Evolutionary conservation across 2,329 filamentous ascomycete species (phyloP).

Genomic region (Pyrenochaeta sp.): DNA sequence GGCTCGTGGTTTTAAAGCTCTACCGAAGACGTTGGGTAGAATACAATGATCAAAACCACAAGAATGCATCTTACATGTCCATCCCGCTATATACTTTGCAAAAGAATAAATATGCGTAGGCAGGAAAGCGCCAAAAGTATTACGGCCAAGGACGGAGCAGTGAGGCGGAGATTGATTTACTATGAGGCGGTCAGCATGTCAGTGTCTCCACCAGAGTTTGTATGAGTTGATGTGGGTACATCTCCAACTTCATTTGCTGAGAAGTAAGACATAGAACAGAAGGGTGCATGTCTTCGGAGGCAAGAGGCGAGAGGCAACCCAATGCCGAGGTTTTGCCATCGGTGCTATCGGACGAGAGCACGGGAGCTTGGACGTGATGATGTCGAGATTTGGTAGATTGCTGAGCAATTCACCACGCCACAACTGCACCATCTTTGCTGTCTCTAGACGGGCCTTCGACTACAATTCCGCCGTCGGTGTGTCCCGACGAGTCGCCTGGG

Average conservation of each 20-base stretch:
- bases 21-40: no score
- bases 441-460: conserved; percentile 17
- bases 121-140: conserved; percentile 56
- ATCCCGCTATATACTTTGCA: no score
- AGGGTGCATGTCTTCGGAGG: neutral
- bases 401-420: conserved; percentile 29
- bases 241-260: conserved; percentile 19
- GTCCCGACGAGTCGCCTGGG: conserved; percentile 13
- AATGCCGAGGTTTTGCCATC: conserved; percentile 27
- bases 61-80: neutral
- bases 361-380: conserved; percentile 35
- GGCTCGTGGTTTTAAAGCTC: no score
- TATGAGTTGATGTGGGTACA: neutral
- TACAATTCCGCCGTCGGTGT: conserved; percentile 8
- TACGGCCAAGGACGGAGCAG: conserved; percentile 57
- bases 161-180: neutral
- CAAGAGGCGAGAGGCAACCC: no score
- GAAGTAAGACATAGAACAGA: no score
- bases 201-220: neutral
- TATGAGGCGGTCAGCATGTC: neutral
- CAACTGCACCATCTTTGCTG: conserved; percentile 14
- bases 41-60: neutral
- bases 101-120: no score
- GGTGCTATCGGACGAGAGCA: conserved; percentile 10
- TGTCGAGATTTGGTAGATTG: conserved; percentile 32